A percentile compares a stretch with the other conserved stretches of the same genome.
phyloP scores from a whole-genome alignment of 176 grass and related monocot species.

The barley (Hordeum vulgare) region DNA sequence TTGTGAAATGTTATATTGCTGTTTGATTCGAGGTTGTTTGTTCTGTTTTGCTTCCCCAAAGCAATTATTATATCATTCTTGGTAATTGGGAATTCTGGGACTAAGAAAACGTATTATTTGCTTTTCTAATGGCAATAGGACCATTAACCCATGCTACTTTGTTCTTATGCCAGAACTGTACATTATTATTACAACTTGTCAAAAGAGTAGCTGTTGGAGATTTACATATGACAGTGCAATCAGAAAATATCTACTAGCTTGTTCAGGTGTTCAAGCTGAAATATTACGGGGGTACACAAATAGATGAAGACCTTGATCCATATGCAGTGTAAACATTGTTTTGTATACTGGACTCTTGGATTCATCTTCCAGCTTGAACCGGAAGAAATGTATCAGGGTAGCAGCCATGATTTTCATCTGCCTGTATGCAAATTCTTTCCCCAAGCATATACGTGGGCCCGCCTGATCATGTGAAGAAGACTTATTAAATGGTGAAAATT shows the following conservation, averaged over 20 bases:
- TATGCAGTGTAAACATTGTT: slow-evolving; percentile 58
- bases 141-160: neutral
- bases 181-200: neutral
- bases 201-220: neutral
- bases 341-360: slow-evolving; percentile 27
- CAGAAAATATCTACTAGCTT: neutral
- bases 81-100: neutral
- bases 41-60: slow-evolving; percentile 7
- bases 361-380: slow-evolving; percentile 59
- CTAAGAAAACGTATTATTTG: neutral
- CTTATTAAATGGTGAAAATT: neutral
- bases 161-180: neutral
- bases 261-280: slow-evolving; percentile 14
- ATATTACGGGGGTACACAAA: neutral
- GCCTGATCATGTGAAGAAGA: slow-evolving; percentile 32
- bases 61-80: neutral
- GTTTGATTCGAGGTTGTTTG: no score
- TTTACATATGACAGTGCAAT: neutral
- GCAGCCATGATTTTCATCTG: slow-evolving; percentile 69
- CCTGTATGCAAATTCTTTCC: slow-evolving; percentile 76
- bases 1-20: no score
- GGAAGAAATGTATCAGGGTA: slow-evolving; percentile 50
- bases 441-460: slow-evolving; percentile 51
- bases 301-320: slow-evolving; percentile 46
- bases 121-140: neutral